Base-by-base conservation (phyloP, 768 basidiomycete genomes). In the Russula abietina region DNA sequence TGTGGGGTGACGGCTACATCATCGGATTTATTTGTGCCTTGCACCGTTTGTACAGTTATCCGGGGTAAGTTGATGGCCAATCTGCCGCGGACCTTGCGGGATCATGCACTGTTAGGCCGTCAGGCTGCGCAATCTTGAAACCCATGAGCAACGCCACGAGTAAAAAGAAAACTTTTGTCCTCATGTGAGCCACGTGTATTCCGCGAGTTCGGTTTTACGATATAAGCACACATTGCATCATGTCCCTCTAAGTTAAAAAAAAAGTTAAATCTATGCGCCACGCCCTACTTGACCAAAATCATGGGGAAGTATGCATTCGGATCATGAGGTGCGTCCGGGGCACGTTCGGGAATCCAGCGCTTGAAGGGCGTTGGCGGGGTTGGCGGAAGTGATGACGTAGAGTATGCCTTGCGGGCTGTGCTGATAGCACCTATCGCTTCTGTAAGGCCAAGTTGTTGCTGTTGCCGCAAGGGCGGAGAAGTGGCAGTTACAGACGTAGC, bases 251-350 rank as follows among this genome's bases (percentile, higher is more conserved):
- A 8, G 28, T 8, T 8, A 30, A 33, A 33, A 33, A 52, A 41
- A 58, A 14, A 28, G n/a, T 26, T 9, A 9, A 32, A 12, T 19
- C 26, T 38, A 28, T 12, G 19, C 22, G 33, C 22, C 14, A 26
- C 62, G 49, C 64, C 55, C 71, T 74, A 78, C 66, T 76, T 75
- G 54, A 75, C 71, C 56, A 91, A 71, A 49, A 77, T 70, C 90
- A 93, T 91, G 12, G 91, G 90, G 76, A 91, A 96, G 75, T 94
- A 94, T 2, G 87, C 78, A 70, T 87, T 73, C 49, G 87, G 85
- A 62, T 86, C 86, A 70, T 94, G 92, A 22, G 93, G 93, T n/a
- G 91, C 85, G 69, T 89, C 83, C 3, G 83, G 83, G 2, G 88
- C 83, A 48, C 79, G 75, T 71, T 85, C 75, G 5, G 93, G 89